phyloP scores from a whole-genome alignment of 139 green algal genomes.

The Auxenochlorella pyrenoidosa region DNA sequence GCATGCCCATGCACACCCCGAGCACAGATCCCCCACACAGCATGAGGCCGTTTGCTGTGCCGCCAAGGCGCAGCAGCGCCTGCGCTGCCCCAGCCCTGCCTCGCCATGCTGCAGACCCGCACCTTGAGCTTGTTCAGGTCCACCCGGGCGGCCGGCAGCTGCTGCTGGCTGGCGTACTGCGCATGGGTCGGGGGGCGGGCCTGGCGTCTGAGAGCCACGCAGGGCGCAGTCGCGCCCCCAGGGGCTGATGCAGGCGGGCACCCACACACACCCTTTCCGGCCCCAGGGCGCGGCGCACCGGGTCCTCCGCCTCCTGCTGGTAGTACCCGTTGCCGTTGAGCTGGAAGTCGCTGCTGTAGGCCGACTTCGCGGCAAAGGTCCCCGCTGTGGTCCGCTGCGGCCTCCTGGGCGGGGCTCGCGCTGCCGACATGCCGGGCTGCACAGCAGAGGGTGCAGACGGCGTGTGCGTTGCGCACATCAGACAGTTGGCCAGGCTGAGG shows the following conservation, averaged over 20 bases:
- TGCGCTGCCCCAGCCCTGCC: neutral
- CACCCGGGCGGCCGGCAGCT: slow-evolving; percentile 36
- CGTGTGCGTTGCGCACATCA: too few relatives aligned
- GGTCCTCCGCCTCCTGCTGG: neutral
- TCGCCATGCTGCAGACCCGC: neutral
- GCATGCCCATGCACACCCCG: too few relatives aligned
- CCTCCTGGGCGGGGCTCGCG: neutral
- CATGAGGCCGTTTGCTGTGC: too few relatives aligned
- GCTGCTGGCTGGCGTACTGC: neutral
- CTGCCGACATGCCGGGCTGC: too few relatives aligned
- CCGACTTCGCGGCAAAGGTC: neutral
- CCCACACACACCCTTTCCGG: too few relatives aligned
- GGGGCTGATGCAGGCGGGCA: too few relatives aligned
- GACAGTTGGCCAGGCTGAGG: too few relatives aligned
- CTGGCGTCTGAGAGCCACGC: too few relatives aligned
- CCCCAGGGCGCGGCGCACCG: neutral
- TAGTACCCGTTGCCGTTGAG: neutral
- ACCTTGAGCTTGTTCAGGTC: slow-evolving; percentile 54
- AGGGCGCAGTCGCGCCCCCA: too few relatives aligned
- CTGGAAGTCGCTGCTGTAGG: neutral
- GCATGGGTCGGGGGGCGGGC: neutral
- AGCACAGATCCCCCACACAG: too few relatives aligned
- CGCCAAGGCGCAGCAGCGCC: neutral
- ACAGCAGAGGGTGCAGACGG: too few relatives aligned
- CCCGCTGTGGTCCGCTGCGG: neutral